Evolutionary conservation across 768 basidiomycete species (phyloP).

Genomic region (Tricholoma hemisulphureum): DNA sequence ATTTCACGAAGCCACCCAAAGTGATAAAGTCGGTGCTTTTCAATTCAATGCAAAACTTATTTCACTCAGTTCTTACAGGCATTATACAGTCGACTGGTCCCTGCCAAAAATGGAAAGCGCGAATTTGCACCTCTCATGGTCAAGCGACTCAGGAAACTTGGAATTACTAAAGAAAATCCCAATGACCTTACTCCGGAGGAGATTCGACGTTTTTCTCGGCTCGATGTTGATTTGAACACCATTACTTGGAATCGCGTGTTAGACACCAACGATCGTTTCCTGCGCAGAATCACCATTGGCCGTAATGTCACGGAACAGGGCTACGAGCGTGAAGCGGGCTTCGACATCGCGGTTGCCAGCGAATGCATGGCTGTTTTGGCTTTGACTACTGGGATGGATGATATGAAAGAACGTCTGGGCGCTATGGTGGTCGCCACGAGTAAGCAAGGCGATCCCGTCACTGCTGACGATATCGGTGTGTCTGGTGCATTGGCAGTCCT

Average conservation of each 20-base stretch:
- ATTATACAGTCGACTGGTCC: constrained; percentile 88
- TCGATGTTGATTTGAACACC: constrained; percentile 87
- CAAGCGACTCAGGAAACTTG: constrained; percentile 91
- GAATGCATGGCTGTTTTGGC: constrained; percentile 99
- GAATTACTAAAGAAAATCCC: constrained; percentile 92
- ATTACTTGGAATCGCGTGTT: constrained; percentile 98
- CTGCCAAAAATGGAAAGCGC: constrained; percentile 89
- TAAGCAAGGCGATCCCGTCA: constrained; percentile 87
- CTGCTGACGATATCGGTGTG: constrained; percentile 94
- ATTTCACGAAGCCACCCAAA: constrained; percentile 95
- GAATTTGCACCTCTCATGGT: constrained; percentile 96
- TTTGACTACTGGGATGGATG: constrained; percentile 78
- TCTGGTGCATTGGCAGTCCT: constrained; percentile 94
- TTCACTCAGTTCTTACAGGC: constrained; percentile 40
- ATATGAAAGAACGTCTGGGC: constrained; percentile 91
- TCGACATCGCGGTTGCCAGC: constrained; percentile 96
- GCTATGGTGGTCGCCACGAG: constrained; percentile 97
- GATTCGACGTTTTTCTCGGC: constrained; percentile 81
- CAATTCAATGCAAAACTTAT: background rate
- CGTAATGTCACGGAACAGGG: constrained; percentile 88
- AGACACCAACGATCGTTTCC: constrained; percentile 95
- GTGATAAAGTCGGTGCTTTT: constrained; percentile 66
- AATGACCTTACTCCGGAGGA: constrained; percentile 92
- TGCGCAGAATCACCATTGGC: constrained; percentile 93
- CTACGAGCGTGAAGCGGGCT: constrained; percentile 84